Percentiles rank a stretch among this genome's conserved stretches.
These are phyloP conservation scores for Colletotrichum eremochloae DNA, from an alignment of 2,329 filamentous ascomycete species.

Conservation along the genomic window DNA sequence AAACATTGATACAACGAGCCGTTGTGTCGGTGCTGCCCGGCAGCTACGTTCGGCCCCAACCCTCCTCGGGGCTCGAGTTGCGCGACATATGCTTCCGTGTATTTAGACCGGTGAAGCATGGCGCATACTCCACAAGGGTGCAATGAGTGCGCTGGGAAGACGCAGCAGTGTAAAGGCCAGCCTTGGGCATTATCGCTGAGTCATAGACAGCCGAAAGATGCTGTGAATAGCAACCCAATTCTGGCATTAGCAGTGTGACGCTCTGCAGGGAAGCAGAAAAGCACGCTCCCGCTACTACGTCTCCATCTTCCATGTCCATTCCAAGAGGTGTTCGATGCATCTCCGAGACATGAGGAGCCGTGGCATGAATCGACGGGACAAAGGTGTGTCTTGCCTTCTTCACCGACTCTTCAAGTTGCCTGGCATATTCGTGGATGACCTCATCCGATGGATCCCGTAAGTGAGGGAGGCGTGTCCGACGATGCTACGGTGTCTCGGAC, in stretches of 20 bases:
- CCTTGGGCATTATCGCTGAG: slow-evolving; percentile 15
- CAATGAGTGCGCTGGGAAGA: neutral
- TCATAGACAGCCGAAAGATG: slow-evolving; percentile 35
- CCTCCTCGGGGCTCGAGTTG: slow-evolving; percentile 16
- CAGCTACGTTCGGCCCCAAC: neutral
- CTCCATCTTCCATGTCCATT: slow-evolving; percentile 35
- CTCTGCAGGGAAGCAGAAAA: slow-evolving; percentile 39
- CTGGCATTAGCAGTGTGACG: slow-evolving; percentile 39
- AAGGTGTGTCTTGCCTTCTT: slow-evolving; percentile 34
- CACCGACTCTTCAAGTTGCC: slow-evolving; percentile 42
- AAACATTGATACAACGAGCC: neutral
- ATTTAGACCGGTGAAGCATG: slow-evolving; percentile 35
- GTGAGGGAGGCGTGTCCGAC: slow-evolving; percentile 25
- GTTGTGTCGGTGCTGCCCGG: neutral
- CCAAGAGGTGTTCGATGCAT: slow-evolving; percentile 41
- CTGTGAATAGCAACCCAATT: slow-evolving; percentile 31
- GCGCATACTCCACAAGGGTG: slow-evolving; percentile 31
- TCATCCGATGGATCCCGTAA: slow-evolving; percentile 29
- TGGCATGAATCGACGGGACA: slow-evolving; percentile 31
- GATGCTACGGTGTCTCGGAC: slow-evolving; percentile 26
- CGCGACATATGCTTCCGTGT: slow-evolving; percentile 31
- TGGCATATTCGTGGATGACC: slow-evolving; percentile 36
- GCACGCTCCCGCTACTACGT: slow-evolving; percentile 41
- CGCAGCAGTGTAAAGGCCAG: neutral
- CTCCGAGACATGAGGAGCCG: slow-evolving; percentile 37